phyloP scores from a whole-genome alignment of 2,329 filamentous ascomycete genomes.

The Penicillium sp. region DNA sequence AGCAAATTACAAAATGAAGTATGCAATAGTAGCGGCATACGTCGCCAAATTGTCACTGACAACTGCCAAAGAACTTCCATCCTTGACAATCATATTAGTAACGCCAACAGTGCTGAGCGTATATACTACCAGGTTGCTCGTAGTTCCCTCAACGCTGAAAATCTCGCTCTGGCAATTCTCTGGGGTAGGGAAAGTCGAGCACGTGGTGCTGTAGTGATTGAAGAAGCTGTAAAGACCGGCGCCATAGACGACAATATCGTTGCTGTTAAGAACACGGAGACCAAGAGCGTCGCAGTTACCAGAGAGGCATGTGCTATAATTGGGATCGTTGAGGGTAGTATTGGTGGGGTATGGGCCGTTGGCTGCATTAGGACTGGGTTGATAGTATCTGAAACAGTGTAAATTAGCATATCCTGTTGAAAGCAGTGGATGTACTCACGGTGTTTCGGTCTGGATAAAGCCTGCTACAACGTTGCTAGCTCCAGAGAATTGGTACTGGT shows the following conservation, averaged over 20 bases:
- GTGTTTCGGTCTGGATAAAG: conserved; percentile 41
- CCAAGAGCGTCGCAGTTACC: conserved; percentile 47
- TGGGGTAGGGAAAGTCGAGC: conserved; percentile 38
- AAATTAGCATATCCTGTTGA: neutral
- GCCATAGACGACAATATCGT: conserved; percentile 49
- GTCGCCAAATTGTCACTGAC: conserved; percentile 49
- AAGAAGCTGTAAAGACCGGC: conserved; percentile 57
- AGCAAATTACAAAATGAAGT: conserved; percentile 33
- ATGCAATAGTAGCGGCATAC: conserved; percentile 44
- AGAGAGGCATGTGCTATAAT: conserved; percentile 31
- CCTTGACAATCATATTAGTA: conserved; percentile 46
- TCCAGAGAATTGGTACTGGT: conserved; percentile 49
- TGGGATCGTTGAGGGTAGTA: conserved; percentile 33
- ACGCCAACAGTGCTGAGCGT: conserved; percentile 49
- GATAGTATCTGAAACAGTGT: conserved; percentile 32
- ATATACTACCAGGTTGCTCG: conserved; percentile 39
- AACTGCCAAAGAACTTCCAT: conserved; percentile 44
- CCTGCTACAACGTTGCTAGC: conserved; percentile 33
- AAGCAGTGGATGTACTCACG: conserved; percentile 19
- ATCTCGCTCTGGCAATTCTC: conserved; percentile 51
- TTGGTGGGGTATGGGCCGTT: conserved; percentile 33
- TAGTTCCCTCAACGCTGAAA: conserved; percentile 46
- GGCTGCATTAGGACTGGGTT: conserved; percentile 37
- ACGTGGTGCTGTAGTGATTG: conserved; percentile 50
- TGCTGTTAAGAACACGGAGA: conserved; percentile 47